Conservation (phyloP, 495 filamentous ascomycete species). For the Patellaria atrata region DNA sequence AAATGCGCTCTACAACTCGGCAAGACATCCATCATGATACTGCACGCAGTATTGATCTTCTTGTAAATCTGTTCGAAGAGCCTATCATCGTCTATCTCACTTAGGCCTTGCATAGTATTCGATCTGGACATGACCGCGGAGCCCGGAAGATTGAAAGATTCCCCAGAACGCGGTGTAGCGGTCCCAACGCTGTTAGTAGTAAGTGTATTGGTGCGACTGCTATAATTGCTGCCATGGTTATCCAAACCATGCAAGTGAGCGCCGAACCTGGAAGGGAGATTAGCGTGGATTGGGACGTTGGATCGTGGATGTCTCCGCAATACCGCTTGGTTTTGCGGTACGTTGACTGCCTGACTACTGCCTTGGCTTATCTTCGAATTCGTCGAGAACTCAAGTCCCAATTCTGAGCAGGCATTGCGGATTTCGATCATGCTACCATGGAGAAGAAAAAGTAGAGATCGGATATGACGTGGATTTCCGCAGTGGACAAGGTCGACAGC, state of each 20-base stretch:
- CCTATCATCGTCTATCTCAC: constrained; percentile 62
- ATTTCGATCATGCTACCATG: constrained; percentile 17
- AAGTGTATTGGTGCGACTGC: constrained; percentile 30
- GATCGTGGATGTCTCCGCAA: no score
- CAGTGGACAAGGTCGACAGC: constrained; percentile 56
- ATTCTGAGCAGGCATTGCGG: constrained; percentile 14
- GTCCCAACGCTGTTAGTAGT: constrained; percentile 39
- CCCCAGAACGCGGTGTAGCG: constrained; percentile 59
- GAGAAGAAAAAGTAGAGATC: constrained; percentile 15
- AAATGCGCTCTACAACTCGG: constrained; percentile 53
- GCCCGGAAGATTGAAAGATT: constrained; percentile 51
- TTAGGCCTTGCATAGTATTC: constrained; percentile 37
- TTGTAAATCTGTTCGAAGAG: constrained; percentile 70
- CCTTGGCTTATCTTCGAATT: no score
- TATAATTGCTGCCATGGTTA: constrained; percentile 33
- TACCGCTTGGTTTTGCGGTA: no score
- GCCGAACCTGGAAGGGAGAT: no score
- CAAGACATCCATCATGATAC: constrained; percentile 48
- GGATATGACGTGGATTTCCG: constrained; percentile 41
- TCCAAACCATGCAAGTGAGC: no score
- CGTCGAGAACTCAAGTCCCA: constrained; percentile 17
- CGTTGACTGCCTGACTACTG: no score
- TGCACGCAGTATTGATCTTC: constrained; percentile 51
- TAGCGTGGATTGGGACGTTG: no score
- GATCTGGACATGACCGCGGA: constrained; percentile 32